phyloP scores from a whole-genome alignment of 768 basidiomycete species.

The Russula sp. region DNA sequence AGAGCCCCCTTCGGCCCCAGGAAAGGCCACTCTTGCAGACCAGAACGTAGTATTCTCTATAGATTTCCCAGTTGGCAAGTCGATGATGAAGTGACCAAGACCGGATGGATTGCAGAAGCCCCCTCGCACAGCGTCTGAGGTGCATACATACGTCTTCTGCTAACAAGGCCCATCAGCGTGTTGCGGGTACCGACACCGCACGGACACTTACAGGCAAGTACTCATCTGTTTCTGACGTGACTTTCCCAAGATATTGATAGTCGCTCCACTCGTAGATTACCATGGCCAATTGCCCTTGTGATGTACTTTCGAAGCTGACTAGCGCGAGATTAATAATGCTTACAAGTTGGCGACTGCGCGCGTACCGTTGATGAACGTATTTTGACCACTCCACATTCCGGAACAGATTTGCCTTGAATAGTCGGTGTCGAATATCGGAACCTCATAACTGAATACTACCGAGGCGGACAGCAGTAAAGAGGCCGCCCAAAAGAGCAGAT shows the following conservation, averaged over 20 bases:
- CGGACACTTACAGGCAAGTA: constrained; percentile 55
- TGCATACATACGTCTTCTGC: constrained; percentile 95
- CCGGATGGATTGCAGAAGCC: constrained; percentile 64
- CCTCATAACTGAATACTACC: constrained; percentile 46
- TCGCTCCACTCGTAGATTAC: constrained; percentile 97
- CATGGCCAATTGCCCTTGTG: constrained; percentile 86
- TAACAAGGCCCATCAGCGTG: constrained; percentile 27
- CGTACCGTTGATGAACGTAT: constrained; percentile 80
- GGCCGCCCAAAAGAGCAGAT: constrained; percentile 20
- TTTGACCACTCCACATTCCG: constrained; percentile 83
- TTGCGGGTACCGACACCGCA: constrained; percentile 1
- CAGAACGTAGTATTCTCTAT: constrained; percentile 79
- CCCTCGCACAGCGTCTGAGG: constrained; percentile 64
- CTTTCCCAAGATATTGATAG: constrained; percentile 72
- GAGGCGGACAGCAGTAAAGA: constrained; percentile 24
- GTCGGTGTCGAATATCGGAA: constrained; percentile 67
- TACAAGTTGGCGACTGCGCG: constrained; percentile 20
- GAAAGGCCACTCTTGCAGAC: constrained; percentile 72
- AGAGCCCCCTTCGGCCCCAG: constrained; percentile 28
- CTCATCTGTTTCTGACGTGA: constrained; percentile 48
- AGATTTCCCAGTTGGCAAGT: constrained; percentile 55
- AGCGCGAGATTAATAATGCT: constrained; percentile 23
- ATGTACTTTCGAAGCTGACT: constrained; percentile 75
- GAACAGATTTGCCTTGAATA: constrained; percentile 88
- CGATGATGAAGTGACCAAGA: constrained; percentile 87